phyloP scores from a whole-genome alignment of 768 basidiomycete genomes.

The Mycena rosella region DNA sequence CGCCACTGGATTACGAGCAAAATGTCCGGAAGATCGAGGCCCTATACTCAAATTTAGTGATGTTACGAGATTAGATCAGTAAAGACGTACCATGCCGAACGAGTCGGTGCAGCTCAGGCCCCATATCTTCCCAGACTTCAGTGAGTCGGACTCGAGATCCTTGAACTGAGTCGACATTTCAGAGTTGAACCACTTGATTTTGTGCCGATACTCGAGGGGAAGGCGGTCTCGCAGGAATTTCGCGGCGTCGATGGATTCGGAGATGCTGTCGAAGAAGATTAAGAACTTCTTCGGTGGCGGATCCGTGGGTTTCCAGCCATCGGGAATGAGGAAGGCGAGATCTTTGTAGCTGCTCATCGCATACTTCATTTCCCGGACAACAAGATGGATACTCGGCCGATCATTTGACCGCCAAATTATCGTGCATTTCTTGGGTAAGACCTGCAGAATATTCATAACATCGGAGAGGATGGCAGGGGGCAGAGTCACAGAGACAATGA shows the following conservation, averaged over 20 bases:
- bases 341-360: too few species aligned
- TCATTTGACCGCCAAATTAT: constrained; percentile 32
- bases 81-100: constrained; percentile 43
- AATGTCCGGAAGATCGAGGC: constrained; percentile 48
- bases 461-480: constrained; percentile 41
- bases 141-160: constrained; percentile 6
- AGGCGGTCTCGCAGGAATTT: neutral
- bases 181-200: neutral
- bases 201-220: neutral
- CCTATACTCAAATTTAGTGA: constrained; percentile 36
- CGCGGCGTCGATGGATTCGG: neutral
- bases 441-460: constrained; percentile 38
- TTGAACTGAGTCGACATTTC: constrained; percentile 34
- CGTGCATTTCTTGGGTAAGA: constrained; percentile 31
- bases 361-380: too few species aligned
- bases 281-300: neutral
- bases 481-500: constrained; percentile 51
- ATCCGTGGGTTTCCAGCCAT: too few species aligned
- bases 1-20: constrained; percentile 46
- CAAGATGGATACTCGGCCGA: constrained; percentile 37
- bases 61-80: neutral
- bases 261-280: neutral
- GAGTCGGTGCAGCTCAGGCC: constrained; percentile 41
- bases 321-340: too few species aligned
- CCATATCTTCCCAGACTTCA: constrained; percentile 36